These are phyloP conservation scores for Coemansia umbellata DNA, from an alignment of 192 early-diverging fungal species.

Conservation along the genomic window DNA sequence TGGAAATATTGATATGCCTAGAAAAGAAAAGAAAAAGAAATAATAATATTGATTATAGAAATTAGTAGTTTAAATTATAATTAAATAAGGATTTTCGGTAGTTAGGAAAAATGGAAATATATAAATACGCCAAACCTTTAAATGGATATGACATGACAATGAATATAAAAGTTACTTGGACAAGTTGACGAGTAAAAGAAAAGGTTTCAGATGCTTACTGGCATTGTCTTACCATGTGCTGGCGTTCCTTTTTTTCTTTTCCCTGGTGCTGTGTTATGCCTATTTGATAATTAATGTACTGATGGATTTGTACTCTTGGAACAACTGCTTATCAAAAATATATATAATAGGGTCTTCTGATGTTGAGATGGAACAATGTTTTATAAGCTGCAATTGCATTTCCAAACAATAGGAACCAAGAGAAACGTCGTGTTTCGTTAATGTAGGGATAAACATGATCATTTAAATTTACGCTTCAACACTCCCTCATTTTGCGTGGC, in stretches of 20 bases:
- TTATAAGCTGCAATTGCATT: background rate
- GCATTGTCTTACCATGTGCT: no score
- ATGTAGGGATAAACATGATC: background rate
- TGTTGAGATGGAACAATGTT: background rate
- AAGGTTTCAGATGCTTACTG: background rate
- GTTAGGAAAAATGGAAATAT: no score
- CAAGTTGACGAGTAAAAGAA: no score
- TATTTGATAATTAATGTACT: background rate
- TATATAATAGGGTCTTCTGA: background rate
- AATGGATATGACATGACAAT: no score
- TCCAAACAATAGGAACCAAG: background rate
- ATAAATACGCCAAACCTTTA: no score
- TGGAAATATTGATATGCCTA: no score
- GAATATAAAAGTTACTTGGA: no score
- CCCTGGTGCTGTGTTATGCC: background rate
- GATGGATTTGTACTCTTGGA: no score
- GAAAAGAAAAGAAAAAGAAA: no score
- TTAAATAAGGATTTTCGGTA: no score
- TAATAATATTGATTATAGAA: no score
- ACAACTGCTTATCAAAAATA: conserved; percentile 1
- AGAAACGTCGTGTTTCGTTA: background rate
- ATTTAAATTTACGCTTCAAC: background rate
- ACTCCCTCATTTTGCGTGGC: background rate
- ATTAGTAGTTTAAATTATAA: no score
- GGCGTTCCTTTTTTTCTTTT: background rate